A percentile compares a stretch with the other conserved stretches of the same genome.
Conservation (phyloP, 2,329 filamentous ascomycete species). For the Salinomyces thailandicus region DNA sequence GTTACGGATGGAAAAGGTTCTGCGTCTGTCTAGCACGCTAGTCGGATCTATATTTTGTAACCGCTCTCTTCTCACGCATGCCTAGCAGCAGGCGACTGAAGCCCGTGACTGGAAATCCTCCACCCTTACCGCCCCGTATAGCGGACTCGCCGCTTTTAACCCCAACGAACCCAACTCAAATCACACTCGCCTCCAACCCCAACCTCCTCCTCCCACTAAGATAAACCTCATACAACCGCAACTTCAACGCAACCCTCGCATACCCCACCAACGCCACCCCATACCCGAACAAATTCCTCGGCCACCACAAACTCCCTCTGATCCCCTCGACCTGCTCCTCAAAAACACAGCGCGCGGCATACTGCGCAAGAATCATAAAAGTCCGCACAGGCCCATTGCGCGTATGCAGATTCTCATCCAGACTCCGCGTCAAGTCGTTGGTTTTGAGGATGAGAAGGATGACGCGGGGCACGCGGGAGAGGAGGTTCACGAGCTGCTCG, state of each 20-base stretch:
- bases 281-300: slow-evolving; percentile 41
- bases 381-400: slow-evolving; percentile 50
- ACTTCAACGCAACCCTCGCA: slow-evolving; percentile 46
- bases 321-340: slow-evolving; percentile 48
- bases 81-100: too few relatives aligned
- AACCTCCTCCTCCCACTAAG: slow-evolving; percentile 42
- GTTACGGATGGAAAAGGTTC: too few relatives aligned
- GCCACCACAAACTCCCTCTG: slow-evolving; percentile 41
- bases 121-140: too few relatives aligned
- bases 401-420: slow-evolving; percentile 84
- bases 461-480: slow-evolving; percentile 80
- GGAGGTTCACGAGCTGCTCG: slow-evolving; percentile 74
- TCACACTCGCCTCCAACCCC: slow-evolving; percentile 27
- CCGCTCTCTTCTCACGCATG: too few relatives aligned
- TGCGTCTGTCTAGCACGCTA: too few relatives aligned
- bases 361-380: slow-evolving; percentile 55
- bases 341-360: slow-evolving; percentile 52
- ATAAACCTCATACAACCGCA: slow-evolving; percentile 49
- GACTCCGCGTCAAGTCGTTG: slow-evolving; percentile 85
- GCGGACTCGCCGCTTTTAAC: slow-evolving; percentile 1
- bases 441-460: slow-evolving; percentile 95
- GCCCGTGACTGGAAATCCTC: too few relatives aligned
- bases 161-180: too few relatives aligned
- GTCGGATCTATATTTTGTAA: too few relatives aligned
- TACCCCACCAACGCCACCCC: slow-evolving; percentile 44